Evolutionary conservation across 306 rosid species (phyloP).

Genomic region (Albizia julibrissin): DNA sequence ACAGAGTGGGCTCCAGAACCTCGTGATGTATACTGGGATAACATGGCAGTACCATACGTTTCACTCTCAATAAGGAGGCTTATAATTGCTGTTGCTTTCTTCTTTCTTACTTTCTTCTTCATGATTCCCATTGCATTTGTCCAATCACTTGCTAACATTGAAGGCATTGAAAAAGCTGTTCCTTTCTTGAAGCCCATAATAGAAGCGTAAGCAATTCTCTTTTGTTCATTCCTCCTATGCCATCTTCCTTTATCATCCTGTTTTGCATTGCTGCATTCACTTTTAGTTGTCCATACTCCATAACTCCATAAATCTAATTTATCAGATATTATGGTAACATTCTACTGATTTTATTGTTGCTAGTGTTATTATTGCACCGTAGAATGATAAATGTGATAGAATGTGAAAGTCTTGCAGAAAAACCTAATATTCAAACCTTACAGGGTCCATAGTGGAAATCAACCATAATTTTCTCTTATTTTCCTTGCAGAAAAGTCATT

Average conservation of each 20-base stretch:
- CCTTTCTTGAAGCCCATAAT: constrained; percentile 77
- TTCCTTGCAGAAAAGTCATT: constrained; percentile 59
- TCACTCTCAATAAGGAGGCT: constrained; percentile 88
- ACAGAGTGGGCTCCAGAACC: constrained; percentile 99
- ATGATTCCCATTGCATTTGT: constrained; percentile 97
- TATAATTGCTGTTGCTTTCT: constrained; percentile 82
- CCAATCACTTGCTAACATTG: constrained; percentile 93
- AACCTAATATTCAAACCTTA: not conserved
- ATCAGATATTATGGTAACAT: no score
- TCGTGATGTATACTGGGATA: constrained; percentile 92
- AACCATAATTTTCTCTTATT: constrained; percentile 13
- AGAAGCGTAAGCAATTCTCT: constrained; percentile 59
- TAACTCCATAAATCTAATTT: not conserved
- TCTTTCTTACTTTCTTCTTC: constrained; percentile 96
- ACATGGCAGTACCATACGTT: constrained; percentile 91
- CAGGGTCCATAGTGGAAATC: not conserved
- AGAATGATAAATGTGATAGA: constrained; percentile 11
- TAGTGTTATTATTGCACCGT: not conserved
- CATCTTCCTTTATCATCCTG: not conserved
- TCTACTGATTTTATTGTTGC: not conserved
- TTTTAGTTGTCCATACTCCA: not conserved
- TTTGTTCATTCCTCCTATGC: not conserved
- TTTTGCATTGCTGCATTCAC: not conserved
- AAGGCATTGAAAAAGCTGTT: constrained; percentile 79
- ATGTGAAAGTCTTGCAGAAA: constrained; percentile 17